Base-by-base conservation (phyloP, 352 stramenopile species). In the Phytophthora fragariae region DNA sequence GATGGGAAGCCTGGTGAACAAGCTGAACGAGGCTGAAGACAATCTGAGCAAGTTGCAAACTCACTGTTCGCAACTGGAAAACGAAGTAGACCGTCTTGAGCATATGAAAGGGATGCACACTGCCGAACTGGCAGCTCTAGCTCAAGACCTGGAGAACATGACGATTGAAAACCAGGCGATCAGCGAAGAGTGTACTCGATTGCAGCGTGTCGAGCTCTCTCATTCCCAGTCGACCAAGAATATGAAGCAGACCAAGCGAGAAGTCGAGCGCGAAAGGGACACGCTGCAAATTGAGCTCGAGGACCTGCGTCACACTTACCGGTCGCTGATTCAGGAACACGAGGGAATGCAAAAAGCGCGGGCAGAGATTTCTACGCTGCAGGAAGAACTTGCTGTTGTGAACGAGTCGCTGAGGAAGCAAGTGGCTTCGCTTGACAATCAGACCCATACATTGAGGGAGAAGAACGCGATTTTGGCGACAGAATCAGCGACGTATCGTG, bases 121-220 rank as follows among this genome's bases (percentile, higher is more conserved):
- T 46, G 86, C 79, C 0, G 89, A 96, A 60, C 65, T 90, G 39
- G 68, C 77, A 2, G 89, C 89, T 33, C 79, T 96, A 1, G 71
- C 79, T 10, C 88, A 94, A 70, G 89, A 96, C 60, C 70, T 96
- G 39, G 88, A 96, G 58, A 94, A 96, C 65, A 96, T 96, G 89
- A 96, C 88, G 10, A 76, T 95, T 21, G 89, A 96, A 47, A 96
- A 96, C 56, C 89, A 96, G 61, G 85, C 84, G 27, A 79, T 96
- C n/a, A 93, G 83, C 55, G 88, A 94, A 68, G 89, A 96, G 44
- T 95, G 88, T 56, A 83, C 76, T 6, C 77, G 85, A 0, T 65
- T 95, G 17, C 86, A 94, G 76, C 81, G 75, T 47, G 68, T 78
- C 2, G 73, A 90, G 2, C 81, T 90, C 9, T 83, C 77, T 2